Conservation (phyloP, 331 rosid species). For the Quercus tomentella region DNA sequence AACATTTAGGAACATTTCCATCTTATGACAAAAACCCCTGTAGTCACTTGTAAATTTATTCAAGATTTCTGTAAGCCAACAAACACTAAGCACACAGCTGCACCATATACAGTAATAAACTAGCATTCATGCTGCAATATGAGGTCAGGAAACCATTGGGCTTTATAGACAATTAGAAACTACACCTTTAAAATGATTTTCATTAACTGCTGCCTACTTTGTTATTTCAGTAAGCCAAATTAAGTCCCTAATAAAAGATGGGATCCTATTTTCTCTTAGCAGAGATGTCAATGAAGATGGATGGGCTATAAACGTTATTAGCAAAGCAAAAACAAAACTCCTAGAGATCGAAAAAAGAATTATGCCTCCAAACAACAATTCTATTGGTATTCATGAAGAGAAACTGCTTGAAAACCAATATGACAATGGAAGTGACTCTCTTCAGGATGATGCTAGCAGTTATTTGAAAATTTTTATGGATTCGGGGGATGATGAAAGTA, state of each 20-base stretch:
- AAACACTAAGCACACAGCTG: background rate
- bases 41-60: background rate
- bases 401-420: conserved; percentile 21
- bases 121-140: background rate
- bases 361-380: conserved; percentile 17
- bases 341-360: conserved; percentile 46
- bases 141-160: background rate
- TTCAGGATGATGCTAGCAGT: conserved; percentile 15
- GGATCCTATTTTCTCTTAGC: background rate
- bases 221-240: background rate
- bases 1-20: background rate
- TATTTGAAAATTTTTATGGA: conserved; percentile 16
- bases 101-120: background rate
- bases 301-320: conserved; percentile 43
- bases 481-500: conserved; percentile 14
- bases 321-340: conserved; percentile 45
- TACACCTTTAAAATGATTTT: background rate
- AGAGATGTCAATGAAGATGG: conserved; percentile 43
- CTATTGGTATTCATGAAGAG: conserved; percentile 7
- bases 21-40: background rate
- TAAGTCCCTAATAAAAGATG: background rate
- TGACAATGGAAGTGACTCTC: background rate
- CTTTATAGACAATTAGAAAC: background rate
- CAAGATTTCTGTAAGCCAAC: background rate
- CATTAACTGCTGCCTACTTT: background rate